Evolutionary conservation across 768 basidiomycete genomes (phyloP).

Genomic region (Collybiopsis confluens): DNA sequence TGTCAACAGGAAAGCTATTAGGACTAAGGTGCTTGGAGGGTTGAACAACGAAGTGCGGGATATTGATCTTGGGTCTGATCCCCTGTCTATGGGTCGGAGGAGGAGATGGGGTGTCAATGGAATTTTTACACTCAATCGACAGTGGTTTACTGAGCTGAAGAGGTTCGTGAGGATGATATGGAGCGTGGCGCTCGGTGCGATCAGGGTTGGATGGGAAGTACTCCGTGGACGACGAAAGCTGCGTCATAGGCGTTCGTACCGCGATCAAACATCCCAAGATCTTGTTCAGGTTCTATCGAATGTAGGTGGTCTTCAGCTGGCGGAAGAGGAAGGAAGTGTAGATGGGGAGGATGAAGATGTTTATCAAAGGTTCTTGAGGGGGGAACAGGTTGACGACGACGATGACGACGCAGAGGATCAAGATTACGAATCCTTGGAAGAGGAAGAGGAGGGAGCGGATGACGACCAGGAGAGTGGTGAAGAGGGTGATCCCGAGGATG

Average conservation of each 20-base stretch:
- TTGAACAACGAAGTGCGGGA: constrained; percentile 45
- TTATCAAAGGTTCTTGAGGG: constrained; percentile 57
- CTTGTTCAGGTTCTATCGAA: constrained; percentile 5
- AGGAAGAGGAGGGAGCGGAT: constrained; percentile 18
- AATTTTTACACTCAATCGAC: constrained; percentile 3
- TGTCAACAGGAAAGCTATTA: background rate
- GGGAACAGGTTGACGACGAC: constrained; percentile 44
- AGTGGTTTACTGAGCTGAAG: constrained; percentile 3
- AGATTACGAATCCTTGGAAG: constrained; percentile 23
- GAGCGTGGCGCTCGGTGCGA: background rate
- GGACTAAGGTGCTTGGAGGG: constrained; percentile 34
- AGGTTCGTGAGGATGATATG: constrained; percentile 1
- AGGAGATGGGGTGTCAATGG: constrained; percentile 8
- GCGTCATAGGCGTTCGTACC: background rate
- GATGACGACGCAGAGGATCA: constrained; percentile 26
- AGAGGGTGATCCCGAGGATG: constrained; percentile 24
- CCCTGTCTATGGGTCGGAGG: constrained; percentile 23
- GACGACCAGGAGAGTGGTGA: constrained; percentile 20
- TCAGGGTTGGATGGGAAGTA: constrained; percentile 12
- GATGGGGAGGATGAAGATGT: constrained; percentile 28
- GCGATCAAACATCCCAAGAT: background rate
- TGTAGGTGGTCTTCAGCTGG: constrained; percentile 21
- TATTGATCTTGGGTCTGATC: constrained; percentile 33
- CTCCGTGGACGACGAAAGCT: constrained; percentile 11
- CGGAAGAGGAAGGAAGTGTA: constrained; percentile 6